Conservation (phyloP, 2,329 filamentous ascomycete genomes). For the Cercospora beticola region DNA sequence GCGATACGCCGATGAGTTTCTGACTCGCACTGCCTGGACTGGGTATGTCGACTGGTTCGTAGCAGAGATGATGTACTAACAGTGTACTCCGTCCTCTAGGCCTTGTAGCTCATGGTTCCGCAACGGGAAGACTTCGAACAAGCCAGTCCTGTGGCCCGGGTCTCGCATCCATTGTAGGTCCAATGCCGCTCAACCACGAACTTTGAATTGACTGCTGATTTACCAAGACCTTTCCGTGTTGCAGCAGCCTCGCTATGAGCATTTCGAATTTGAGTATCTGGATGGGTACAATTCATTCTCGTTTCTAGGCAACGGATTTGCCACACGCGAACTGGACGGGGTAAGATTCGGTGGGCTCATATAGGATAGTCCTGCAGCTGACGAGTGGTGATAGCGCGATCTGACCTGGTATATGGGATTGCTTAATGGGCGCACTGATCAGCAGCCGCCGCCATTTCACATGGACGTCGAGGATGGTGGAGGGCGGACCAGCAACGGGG, state of each 20-base stretch:
- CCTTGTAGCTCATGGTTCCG: not conserved
- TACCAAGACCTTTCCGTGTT: not conserved
- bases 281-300: not conserved
- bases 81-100: not conserved
- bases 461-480: not conserved
- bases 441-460: not conserved
- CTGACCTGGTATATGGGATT: not conserved
- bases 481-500: not conserved
- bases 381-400: not conserved
- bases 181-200: not conserved
- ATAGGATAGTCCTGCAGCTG: not conserved
- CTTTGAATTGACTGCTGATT: not conserved
- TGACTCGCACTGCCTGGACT: not conserved
- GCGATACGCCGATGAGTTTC: not conserved
- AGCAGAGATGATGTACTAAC: not conserved
- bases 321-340: not conserved
- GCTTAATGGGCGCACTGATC: not conserved
- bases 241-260: not conserved
- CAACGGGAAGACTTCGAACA: not conserved
- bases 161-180: not conserved
- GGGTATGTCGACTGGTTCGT: not conserved
- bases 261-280: not conserved
- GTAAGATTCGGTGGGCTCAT: not conserved
- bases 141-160: not conserved
- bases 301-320: not conserved